Evolutionary conservation across 176 grass and related monocot genomes (phyloP).

Genomic region (Miscanthus lutarioriparius): DNA sequence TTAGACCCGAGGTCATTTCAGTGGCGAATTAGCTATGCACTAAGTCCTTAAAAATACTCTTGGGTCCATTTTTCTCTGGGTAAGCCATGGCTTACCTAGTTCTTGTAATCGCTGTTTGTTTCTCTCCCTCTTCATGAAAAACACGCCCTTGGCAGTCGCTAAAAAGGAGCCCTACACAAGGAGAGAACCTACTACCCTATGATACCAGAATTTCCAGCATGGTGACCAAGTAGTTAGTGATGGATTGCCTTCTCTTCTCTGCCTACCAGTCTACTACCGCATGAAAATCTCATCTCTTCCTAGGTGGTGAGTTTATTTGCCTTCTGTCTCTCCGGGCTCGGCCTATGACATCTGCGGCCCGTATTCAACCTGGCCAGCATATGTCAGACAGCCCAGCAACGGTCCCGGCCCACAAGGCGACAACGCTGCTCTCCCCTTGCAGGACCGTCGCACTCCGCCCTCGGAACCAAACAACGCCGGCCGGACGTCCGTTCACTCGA

Average conservation of each 20-base stretch:
- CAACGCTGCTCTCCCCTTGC: neutral
- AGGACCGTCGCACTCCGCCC: no score
- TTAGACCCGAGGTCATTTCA: no score
- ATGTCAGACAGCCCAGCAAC: neutral
- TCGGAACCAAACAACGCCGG: neutral
- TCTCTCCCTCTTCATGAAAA: neutral
- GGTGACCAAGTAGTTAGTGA: neutral
- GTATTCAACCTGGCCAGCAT: neutral
- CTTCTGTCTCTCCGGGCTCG: neutral
- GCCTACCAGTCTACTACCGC: neutral
- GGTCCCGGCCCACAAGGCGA: neutral
- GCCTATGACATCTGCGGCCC: neutral
- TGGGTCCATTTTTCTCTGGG: no score
- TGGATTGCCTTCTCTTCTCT: neutral
- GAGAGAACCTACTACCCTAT: neutral
- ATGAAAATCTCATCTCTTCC: neutral
- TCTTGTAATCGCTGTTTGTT: neutral
- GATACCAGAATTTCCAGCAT: neutral
- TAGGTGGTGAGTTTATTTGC: neutral
- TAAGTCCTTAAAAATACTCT: no score
- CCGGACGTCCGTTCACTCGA: conserved; percentile 15
- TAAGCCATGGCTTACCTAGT: neutral
- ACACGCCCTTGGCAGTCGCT: neutral
- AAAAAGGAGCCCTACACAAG: neutral
- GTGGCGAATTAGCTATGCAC: no score